Conservation (phyloP, 2,329 filamentous ascomycete genomes). For the Scedosporium minutisporum region DNA sequence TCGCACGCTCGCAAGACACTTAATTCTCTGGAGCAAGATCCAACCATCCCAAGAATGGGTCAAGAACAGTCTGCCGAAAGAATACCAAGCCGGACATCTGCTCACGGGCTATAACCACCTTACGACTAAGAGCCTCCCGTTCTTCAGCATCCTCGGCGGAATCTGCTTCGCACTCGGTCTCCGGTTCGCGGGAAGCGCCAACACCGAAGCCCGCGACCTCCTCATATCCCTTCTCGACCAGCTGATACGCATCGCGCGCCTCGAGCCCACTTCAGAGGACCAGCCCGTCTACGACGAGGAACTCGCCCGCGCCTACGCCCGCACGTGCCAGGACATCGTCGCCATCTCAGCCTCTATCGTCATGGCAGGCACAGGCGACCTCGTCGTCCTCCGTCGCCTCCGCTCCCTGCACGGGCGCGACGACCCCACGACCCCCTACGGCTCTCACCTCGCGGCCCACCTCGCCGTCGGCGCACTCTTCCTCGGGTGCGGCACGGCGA, state of each 20-base stretch:
- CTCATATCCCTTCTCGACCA: constrained; percentile 78
- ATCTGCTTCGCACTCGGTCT: constrained; percentile 74
- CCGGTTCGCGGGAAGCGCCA: constrained; percentile 64
- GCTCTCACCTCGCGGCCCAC: constrained; percentile 86
- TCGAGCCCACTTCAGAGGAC: constrained; percentile 15
- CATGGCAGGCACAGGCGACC: constrained; percentile 92
- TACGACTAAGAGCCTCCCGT: constrained; percentile 75
- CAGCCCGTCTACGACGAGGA: constrained; percentile 65
- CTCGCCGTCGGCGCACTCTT: constrained; percentile 87
- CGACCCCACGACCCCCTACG: constrained; percentile 77
- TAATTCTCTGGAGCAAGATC: constrained; percentile 89
- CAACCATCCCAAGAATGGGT: constrained; percentile 68
- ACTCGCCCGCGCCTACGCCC: constrained; percentile 69
- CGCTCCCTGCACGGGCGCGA: constrained; percentile 81
- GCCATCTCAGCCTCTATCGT: constrained; percentile 76
- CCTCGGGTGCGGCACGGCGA: constrained; percentile 83
- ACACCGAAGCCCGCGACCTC: constrained; percentile 64
- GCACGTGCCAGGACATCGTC: constrained; percentile 84
- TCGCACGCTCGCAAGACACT: constrained; percentile 76
- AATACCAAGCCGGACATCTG: constrained; percentile 54
- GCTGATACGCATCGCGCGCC: constrained; percentile 65
- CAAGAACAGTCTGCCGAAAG: constrained; percentile 56
- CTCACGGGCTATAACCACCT: constrained; percentile 53
- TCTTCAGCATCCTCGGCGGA: constrained; percentile 85
- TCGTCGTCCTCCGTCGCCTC: constrained; percentile 73